These are phyloP conservation scores for Cladosporium sp. DNA, from an alignment of 2,329 filamentous ascomycete species.

Conservation along the genomic window DNA sequence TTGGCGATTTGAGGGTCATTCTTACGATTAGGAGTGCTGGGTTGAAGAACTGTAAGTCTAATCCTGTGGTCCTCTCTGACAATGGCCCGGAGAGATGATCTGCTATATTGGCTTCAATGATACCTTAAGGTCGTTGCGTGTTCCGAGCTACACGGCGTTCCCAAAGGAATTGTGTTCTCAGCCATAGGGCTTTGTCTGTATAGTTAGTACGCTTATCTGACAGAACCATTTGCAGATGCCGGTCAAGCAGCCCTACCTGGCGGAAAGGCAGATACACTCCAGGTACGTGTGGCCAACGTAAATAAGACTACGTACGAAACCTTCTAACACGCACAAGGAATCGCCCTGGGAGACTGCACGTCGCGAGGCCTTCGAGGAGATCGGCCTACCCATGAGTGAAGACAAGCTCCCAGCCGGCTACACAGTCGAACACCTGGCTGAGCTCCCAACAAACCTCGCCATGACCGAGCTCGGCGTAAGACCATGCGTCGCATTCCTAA, in stretches of 20 bases:
- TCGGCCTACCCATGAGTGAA: conserved; percentile 77
- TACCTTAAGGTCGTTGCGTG: too few species aligned
- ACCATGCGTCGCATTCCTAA: conserved; percentile 62
- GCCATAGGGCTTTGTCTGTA: too few species aligned
- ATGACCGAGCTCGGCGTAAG: conserved; percentile 52
- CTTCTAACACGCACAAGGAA: conserved; percentile 40
- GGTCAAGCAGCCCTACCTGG: conserved; percentile 49
- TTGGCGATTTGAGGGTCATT: conserved; percentile 71
- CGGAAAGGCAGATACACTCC: conserved; percentile 57
- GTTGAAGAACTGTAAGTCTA: conserved; percentile 54
- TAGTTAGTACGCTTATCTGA: conserved; percentile 22
- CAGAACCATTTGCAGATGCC: conserved; percentile 70
- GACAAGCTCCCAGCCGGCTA: conserved; percentile 72
- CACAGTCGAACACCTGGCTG: conserved; percentile 81
- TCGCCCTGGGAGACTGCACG: conserved; percentile 76
- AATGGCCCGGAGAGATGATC: fast-evolving
- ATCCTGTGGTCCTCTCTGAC: background rate
- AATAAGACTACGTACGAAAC: background rate
- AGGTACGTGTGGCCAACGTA: background rate
- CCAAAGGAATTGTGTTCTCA: too few species aligned
- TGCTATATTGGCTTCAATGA: background rate
- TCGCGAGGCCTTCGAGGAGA: conserved; percentile 89
- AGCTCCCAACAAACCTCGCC: conserved; percentile 64
- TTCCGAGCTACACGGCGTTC: too few species aligned
- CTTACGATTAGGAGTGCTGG: conserved; percentile 62